These are phyloP conservation scores for Corinectria fuckeliana DNA, from an alignment of 2,329 filamentous ascomycete genomes.

Conservation along the genomic window DNA sequence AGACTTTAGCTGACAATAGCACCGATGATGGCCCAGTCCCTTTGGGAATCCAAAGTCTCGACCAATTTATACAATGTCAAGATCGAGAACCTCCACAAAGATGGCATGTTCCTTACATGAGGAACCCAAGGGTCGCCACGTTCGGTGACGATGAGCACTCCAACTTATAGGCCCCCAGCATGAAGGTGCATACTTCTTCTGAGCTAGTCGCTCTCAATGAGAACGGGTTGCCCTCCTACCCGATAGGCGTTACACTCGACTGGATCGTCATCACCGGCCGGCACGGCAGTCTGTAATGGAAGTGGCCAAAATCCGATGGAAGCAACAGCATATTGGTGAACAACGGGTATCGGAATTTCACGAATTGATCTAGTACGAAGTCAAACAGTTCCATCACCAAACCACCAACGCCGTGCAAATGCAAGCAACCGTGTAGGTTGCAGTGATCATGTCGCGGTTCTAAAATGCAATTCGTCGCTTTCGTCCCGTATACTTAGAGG, in stretches of 20 bases:
- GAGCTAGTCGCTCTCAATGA: background rate
- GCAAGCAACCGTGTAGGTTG: slow-evolving; percentile 23
- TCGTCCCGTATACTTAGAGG: slow-evolving; percentile 91
- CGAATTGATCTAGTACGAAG: background rate
- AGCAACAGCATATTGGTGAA: background rate
- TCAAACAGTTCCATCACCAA: slow-evolving; percentile 8
- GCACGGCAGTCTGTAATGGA: background rate
- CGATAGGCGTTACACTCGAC: background rate
- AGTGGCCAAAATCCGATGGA: background rate
- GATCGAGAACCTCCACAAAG: too few species aligned
- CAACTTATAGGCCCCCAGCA: background rate
- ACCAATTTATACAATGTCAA: too few species aligned
- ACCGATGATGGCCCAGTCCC: too few species aligned
- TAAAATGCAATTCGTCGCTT: slow-evolving; percentile 83
- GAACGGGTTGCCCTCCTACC: background rate
- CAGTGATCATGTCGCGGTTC: slow-evolving; percentile 16
- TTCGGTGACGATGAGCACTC: background rate
- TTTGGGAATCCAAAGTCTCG: too few species aligned
- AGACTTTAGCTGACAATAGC: too few species aligned
- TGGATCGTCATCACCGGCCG: background rate
- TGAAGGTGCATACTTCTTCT: background rate
- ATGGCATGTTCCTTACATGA: too few species aligned
- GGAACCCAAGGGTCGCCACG: background rate
- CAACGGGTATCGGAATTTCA: slow-evolving; percentile 26
- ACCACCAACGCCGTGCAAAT: slow-evolving; percentile 42